A percentile compares a stretch with the other conserved stretches of the same genome.
phyloP scores from a whole-genome alignment of 1,284 basidiomycete species.

The Retiboletus flavoniger region DNA sequence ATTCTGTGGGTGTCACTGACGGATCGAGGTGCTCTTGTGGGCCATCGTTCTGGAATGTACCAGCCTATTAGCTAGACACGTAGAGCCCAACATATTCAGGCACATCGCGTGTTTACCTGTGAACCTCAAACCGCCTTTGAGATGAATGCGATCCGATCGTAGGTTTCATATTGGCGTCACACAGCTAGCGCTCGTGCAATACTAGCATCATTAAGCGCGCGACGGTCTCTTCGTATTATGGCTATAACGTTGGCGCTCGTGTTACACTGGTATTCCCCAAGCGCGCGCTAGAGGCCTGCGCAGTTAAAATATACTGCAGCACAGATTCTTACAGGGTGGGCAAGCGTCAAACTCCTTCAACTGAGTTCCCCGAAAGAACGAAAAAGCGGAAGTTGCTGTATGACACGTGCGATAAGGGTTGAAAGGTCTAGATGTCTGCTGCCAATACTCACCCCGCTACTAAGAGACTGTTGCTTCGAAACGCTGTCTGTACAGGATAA shows the following conservation, averaged over 20 bases:
- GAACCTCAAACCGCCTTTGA: not conserved
- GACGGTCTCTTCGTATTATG: not conserved
- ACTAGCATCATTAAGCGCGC: not conserved
- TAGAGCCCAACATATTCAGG: not conserved
- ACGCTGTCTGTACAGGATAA: conserved; percentile 6
- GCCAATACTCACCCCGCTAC: not conserved
- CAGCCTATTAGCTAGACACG: conserved; percentile 3
- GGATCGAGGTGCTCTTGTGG: not conserved
- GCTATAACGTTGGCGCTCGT: not conserved
- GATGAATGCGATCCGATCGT: not conserved
- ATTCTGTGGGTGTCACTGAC: conserved; percentile 1
- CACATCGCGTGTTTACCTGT: not conserved
- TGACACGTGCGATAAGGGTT: not conserved
- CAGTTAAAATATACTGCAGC: not conserved
- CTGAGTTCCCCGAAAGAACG: too few species aligned
- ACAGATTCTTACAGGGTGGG: not conserved
- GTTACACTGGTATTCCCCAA: too few species aligned
- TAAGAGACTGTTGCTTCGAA: too few species aligned
- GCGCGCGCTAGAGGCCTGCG: not conserved
- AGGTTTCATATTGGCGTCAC: conserved; percentile 1
- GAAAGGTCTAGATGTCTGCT: too few species aligned
- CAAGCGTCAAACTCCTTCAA: not conserved
- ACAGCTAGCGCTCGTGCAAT: not conserved
- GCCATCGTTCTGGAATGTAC: not conserved
- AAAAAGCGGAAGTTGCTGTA: not conserved